These are phyloP conservation scores for Neodidymelliopsis sp. DNA, from an alignment of 2,329 filamentous ascomycete genomes.

Conservation along the genomic window DNA sequence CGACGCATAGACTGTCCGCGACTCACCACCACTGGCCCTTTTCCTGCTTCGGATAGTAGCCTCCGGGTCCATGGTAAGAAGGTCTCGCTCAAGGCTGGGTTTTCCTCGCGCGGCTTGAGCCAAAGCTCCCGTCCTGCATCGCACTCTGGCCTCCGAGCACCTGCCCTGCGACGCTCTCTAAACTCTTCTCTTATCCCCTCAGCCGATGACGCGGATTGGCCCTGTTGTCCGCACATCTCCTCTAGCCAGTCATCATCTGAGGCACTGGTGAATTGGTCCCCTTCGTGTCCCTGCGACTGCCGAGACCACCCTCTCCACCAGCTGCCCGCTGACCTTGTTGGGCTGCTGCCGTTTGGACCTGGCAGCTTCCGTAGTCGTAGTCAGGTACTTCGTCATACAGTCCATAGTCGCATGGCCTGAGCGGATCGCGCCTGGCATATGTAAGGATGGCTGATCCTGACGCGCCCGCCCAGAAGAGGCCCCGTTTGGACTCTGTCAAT, in stretches of 20 bases:
- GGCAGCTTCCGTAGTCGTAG: constrained; percentile 22
- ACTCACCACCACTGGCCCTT: constrained; percentile 37
- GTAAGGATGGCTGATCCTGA: constrained; percentile 52
- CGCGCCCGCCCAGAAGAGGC: constrained; percentile 49
- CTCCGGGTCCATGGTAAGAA: constrained; percentile 50
- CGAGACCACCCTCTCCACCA: constrained; percentile 38
- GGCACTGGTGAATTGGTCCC: constrained; percentile 40
- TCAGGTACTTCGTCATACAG: constrained; percentile 36
- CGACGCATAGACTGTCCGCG: constrained; percentile 41
- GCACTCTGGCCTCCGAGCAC: constrained; percentile 37
- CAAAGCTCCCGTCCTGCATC: constrained; percentile 40
- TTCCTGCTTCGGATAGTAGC: constrained; percentile 45
- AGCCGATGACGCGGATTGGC: constrained; percentile 48
- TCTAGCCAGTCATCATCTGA: constrained; percentile 40
- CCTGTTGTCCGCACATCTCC: constrained; percentile 33
- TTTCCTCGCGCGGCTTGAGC: constrained; percentile 44
- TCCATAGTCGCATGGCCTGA: constrained; percentile 52
- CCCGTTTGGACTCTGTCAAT: constrained; percentile 49
- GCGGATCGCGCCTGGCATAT: constrained; percentile 44
- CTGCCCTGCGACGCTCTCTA: constrained; percentile 48
- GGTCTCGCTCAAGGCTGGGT: constrained; percentile 41
- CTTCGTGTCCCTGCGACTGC: constrained; percentile 40
- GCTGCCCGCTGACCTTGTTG: constrained; percentile 32
- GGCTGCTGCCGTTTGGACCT: constrained; percentile 37
- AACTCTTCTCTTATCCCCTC: constrained; percentile 40